Evolutionary conservation across 2,329 filamentous ascomycete species (phyloP).

Genomic region (Sporothrix phasma): DNA sequence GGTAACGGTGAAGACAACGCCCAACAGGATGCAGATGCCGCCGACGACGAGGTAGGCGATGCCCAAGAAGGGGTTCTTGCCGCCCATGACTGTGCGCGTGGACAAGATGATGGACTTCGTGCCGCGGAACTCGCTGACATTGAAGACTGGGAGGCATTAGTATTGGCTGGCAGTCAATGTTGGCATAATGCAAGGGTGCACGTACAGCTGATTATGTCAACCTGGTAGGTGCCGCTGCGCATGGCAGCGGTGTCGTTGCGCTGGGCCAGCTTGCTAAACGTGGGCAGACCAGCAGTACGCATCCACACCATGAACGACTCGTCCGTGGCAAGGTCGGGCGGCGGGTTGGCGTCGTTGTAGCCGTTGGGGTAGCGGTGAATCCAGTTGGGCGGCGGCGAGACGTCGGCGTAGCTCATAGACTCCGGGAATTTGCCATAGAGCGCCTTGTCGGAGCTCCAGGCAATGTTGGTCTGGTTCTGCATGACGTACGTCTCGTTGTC

Average conservation of each 20-base stretch:
- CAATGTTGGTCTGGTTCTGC: conserved; percentile 64
- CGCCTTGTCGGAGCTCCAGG: conserved; percentile 74
- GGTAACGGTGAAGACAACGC: conserved; percentile 76
- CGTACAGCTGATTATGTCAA: conserved; percentile 73
- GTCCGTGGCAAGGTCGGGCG: conserved; percentile 63
- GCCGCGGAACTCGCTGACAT: conserved; percentile 66
- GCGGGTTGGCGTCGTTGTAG: conserved; percentile 54
- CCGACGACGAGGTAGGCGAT: conserved; percentile 94
- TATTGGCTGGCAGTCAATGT: not conserved
- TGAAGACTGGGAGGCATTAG: conserved; percentile 54
- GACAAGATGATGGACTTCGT: conserved; percentile 86
- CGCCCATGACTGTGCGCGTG: conserved; percentile 85
- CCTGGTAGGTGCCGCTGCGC: conserved; percentile 59
- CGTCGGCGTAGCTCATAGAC: conserved; percentile 52
- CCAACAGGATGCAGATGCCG: conserved; percentile 82
- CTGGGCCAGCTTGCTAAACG: conserved; percentile 86
- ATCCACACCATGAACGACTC: conserved; percentile 98
- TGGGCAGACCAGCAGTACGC: conserved; percentile 86
- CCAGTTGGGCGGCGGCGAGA: conserved; percentile 87
- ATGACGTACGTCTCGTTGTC: conserved; percentile 56
- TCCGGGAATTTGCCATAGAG: conserved; percentile 57
- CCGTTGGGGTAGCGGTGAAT: conserved; percentile 54
- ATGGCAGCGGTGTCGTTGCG: conserved; percentile 66
- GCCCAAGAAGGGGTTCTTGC: conserved; percentile 88
- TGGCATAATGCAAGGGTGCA: conserved; percentile 17